phyloP scores from a whole-genome alignment of 2,329 filamentous ascomycete species.

The Fusarium subtropicale region DNA sequence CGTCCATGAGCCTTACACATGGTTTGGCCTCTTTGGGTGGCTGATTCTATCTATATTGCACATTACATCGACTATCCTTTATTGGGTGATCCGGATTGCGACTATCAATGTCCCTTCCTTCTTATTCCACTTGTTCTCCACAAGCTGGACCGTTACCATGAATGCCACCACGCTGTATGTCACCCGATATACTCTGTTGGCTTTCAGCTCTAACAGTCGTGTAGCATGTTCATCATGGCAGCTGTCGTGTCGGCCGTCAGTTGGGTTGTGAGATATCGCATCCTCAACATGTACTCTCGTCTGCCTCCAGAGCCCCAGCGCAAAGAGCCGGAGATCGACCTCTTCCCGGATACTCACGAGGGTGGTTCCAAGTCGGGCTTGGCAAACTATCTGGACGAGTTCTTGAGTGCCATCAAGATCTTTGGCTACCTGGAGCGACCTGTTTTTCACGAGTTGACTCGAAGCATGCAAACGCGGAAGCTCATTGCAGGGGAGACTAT shows the following conservation, averaged over 20 bases:
- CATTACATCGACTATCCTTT: constrained; percentile 69
- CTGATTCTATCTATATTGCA: constrained; percentile 67
- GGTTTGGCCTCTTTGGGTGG: constrained; percentile 68
- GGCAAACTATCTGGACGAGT: constrained; percentile 97
- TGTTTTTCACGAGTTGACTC: constrained; percentile 96
- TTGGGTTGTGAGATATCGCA: constrained; percentile 95
- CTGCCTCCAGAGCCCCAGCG: constrained; percentile 94
- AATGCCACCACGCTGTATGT: constrained; percentile 93
- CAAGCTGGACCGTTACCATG: constrained; percentile 96
- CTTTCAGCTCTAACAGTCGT: constrained; percentile 23
- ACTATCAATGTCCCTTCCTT: constrained; percentile 91
- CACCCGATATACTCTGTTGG: constrained; percentile 12
- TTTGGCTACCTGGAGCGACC: constrained; percentile 97
- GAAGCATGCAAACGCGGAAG: constrained; percentile 98
- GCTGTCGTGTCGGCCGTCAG: constrained; percentile 85
- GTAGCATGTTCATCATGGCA: constrained; percentile 79
- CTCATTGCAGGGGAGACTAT: constrained; percentile 96
- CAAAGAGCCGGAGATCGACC: constrained; percentile 93
- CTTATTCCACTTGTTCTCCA: constrained; percentile 90
- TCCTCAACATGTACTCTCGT: constrained; percentile 96
- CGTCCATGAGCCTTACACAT: constrained; percentile 60
- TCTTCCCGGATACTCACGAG: constrained; percentile 94
- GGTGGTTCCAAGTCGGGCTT: constrained; percentile 90
- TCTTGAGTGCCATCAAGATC: constrained; percentile 97
- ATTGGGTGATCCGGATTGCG: constrained; percentile 85